Evolutionary conservation across 108 stramenopile species (phyloP), one percentile per base, ranked within the genome.

Genomic region (Fragilaria crotonensis): DNA sequence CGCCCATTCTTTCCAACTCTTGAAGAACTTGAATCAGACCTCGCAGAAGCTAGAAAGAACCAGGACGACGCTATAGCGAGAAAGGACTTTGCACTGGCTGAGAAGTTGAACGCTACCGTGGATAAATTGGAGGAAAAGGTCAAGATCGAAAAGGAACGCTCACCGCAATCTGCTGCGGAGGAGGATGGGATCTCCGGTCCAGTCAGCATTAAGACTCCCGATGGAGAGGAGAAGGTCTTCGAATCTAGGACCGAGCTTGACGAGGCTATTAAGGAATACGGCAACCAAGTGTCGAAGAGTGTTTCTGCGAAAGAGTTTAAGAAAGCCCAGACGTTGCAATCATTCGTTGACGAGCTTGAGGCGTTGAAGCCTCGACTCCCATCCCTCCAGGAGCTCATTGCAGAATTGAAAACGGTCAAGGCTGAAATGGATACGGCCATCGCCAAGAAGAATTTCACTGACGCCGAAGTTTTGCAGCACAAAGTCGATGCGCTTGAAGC

Each of bases 1-100:
- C 75, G 87, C 19, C 47, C 62, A 19, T 72, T 75, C 33, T 80
- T 85, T 36, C 90, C 90, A 30, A 83, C 90, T 26, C 5, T 88
- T 1, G 73, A 77, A 23, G 90, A 92, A 57, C 60, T 92, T 5
- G 73, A 84, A 51, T 59, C 44, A 14, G 61, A 79, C 33, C 48
- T 87, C 3, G 25, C 26, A 19, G 51, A 20, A 14, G 27, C 59
- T 19, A 85, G 76, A 56, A 48, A 50, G 25, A 52, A 76, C 25
- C 65, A 88, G 62, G 79, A 81, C 14, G 65, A 50, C n/a, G 79
- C 82, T 4, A 78, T 88, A 20, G 48, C 76, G 9, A 67, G 52
- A 19, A 92, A 88, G 57, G 68, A 79, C 48, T 92, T 88, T 45
- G 54, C 64, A 28, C 36, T 64, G 30, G 90, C 90, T 21, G 80